Conservation (phyloP, 202 grass and related monocot genomes). For the Eragrostis tef region DNA sequence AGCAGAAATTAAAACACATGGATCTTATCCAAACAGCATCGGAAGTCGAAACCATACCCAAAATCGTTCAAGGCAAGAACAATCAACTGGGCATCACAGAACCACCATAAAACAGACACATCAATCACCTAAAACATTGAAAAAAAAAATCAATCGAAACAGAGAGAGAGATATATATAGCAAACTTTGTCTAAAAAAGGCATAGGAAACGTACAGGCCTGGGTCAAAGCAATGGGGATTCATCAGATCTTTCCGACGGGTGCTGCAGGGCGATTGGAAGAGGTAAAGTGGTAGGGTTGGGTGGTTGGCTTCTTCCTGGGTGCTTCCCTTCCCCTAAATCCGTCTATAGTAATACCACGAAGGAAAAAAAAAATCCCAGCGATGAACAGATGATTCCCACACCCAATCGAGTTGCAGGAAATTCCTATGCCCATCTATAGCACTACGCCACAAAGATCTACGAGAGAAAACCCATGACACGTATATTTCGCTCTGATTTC, state of each 20-base stretch:
- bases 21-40: neutral
- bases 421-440: slow-evolving; percentile 1
- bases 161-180: neutral
- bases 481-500: neutral
- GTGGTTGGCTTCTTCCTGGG: neutral
- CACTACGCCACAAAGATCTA: neutral
- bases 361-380: neutral
- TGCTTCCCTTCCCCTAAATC: neutral
- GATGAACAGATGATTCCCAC: neutral
- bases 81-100: neutral
- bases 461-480: neutral
- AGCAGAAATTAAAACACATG: neutral
- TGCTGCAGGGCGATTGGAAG: neutral
- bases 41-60: neutral
- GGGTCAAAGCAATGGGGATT: neutral
- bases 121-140: neutral
- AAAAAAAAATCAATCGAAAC: neutral
- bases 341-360: neutral
- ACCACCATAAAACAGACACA: neutral
- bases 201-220: too few species aligned
- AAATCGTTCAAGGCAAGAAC: neutral
- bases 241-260: neutral
- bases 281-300: neutral
- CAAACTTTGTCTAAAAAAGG: neutral
- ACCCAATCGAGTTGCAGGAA: neutral